These are phyloP conservation scores for Ascobolus immersus DNA, from an alignment of 495 filamentous ascomycete genomes.

Conservation along the genomic window DNA sequence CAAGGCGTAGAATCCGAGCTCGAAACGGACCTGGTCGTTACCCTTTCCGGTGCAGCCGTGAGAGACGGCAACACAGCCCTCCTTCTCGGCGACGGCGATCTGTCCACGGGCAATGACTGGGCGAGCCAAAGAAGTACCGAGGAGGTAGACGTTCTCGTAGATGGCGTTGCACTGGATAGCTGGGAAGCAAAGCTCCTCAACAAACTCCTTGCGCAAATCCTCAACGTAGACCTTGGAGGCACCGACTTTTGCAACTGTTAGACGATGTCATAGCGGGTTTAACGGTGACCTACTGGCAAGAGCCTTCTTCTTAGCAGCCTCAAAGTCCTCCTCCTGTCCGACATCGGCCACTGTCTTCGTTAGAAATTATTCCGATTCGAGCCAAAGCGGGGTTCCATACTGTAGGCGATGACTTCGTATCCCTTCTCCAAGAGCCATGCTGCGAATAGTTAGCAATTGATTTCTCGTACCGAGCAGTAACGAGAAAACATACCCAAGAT, in stretches of 20 bases:
- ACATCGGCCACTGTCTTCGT: slow-evolving; percentile 34
- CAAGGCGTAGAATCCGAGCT: slow-evolving; percentile 44
- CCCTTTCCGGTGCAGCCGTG: slow-evolving; percentile 76
- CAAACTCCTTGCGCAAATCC: slow-evolving; percentile 50
- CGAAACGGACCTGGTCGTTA: slow-evolving; percentile 72
- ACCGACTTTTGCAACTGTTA: slow-evolving; percentile 24
- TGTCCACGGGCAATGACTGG: slow-evolving; percentile 72
- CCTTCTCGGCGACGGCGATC: slow-evolving; percentile 42
- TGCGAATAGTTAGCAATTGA: slow-evolving; percentile 6
- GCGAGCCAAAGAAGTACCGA: slow-evolving; percentile 59
- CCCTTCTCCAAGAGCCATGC: slow-evolving; percentile 41
- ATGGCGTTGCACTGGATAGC: slow-evolving; percentile 75
- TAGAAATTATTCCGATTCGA: neutral
- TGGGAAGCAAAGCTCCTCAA: slow-evolving; percentile 66
- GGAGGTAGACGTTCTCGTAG: slow-evolving; percentile 60
- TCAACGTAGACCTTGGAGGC: slow-evolving; percentile 36
- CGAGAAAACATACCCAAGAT: slow-evolving; percentile 21
- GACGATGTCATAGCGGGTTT: neutral
- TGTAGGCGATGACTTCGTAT: slow-evolving; percentile 43
- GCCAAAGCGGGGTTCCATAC: slow-evolving; percentile 16
- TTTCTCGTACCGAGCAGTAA: slow-evolving; percentile 1
- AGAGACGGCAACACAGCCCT: slow-evolving; percentile 39
- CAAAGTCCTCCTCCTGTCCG: slow-evolving; percentile 40
- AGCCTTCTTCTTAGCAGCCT: slow-evolving; percentile 38
- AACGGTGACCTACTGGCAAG: slow-evolving; percentile 18